phyloP scores from a whole-genome alignment of 2,329 filamentous ascomycete genomes.

The Trichoderma brevicompactum region DNA sequence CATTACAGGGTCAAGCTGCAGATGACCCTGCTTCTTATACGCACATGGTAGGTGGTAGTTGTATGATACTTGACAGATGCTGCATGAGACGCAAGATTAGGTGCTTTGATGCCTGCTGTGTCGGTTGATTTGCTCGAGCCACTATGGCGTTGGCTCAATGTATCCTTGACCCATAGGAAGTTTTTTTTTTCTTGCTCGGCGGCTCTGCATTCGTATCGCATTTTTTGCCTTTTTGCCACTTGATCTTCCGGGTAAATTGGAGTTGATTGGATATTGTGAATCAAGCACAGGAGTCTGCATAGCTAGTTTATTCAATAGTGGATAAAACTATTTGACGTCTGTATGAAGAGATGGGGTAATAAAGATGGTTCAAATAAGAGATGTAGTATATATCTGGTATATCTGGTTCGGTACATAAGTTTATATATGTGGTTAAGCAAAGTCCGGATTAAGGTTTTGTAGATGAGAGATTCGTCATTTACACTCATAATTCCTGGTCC shows the following conservation, averaged over 20 bases:
- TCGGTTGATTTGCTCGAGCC: neutral
- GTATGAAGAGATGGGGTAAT: neutral
- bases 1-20: conserved; percentile 22
- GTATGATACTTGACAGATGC: conserved; percentile 22
- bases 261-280: conserved; percentile 9
- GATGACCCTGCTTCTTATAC: conserved; percentile 11
- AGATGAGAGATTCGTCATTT: neutral
- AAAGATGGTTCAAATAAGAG: neutral
- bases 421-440: too few relatives aligned
- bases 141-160: neutral
- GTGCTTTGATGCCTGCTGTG: conserved; percentile 9
- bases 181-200: neutral
- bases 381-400: neutral
- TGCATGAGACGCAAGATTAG: conserved; percentile 20
- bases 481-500: neutral
- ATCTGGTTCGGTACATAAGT: neutral
- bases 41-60: neutral
- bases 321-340: neutral
- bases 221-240: conserved; percentile 17
- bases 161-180: neutral
- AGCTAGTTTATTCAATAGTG: conserved; percentile 6
- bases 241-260: conserved; percentile 18
- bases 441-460: neutral
- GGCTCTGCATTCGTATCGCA: neutral
- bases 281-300: conserved; percentile 1